A percentile compares a stretch with the other conserved stretches of the same genome.
Evolutionary conservation across 2,329 filamentous ascomycete species (phyloP).

Genomic region (Fusarium sambucinum): DNA sequence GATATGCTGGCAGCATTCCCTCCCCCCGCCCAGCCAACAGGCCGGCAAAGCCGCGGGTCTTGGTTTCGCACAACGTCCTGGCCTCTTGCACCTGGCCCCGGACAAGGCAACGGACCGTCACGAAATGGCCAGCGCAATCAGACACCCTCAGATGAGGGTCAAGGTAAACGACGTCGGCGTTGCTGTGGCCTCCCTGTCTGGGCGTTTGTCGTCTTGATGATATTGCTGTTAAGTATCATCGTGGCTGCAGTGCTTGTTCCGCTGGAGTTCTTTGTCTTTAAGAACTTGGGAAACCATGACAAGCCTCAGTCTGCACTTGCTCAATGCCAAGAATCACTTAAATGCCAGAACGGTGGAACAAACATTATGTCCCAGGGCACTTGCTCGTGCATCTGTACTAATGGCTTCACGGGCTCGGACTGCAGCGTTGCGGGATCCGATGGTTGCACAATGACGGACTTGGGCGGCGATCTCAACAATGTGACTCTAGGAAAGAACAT

Average conservation of each 20-base stretch:
- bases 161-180: constrained; percentile 62
- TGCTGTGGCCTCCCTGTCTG: constrained; percentile 89
- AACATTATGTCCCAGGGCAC: constrained; percentile 74
- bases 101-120: constrained; percentile 39
- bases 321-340: constrained; percentile 70
- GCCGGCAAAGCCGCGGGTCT: constrained; percentile 60
- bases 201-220: constrained; percentile 74
- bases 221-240: constrained; percentile 78
- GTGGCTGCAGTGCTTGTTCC: constrained; percentile 87
- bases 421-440: constrained; percentile 62
- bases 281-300: constrained; percentile 57
- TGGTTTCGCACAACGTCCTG: constrained; percentile 61
- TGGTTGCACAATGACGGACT: constrained; percentile 66
- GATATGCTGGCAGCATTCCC: constrained; percentile 76
- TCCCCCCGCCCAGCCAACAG: constrained; percentile 65
- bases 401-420: constrained; percentile 79
- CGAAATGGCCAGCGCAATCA: constrained; percentile 38
- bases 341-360: constrained; percentile 84
- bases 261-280: constrained; percentile 71
- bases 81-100: constrained; percentile 58
- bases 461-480: constrained; percentile 63
- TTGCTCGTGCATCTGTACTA: constrained; percentile 89
- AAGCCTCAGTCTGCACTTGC: constrained; percentile 56
- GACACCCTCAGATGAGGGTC: constrained; percentile 43
- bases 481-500: constrained; percentile 86